Evolutionary conservation across 129 eudicot genomes (phyloP).

Genomic region (Pittosporum tobira): DNA sequence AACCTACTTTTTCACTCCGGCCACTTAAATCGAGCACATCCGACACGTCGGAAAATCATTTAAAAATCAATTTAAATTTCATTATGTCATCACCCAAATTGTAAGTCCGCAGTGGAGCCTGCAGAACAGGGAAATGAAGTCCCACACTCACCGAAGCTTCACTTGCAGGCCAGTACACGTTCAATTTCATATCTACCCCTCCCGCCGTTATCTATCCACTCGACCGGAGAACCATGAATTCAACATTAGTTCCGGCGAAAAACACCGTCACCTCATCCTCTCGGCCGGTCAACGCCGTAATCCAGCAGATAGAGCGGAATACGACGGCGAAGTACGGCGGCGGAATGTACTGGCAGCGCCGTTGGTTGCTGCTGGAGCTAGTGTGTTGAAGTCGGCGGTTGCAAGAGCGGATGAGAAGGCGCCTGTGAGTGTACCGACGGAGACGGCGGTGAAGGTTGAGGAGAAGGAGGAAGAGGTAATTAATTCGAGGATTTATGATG

Average conservation of each 20-base stretch:
- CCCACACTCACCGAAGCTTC: slow-evolving; percentile 34
- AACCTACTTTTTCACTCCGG: not conserved
- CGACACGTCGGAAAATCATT: slow-evolving; percentile 28
- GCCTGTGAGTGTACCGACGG: slow-evolving; percentile 16
- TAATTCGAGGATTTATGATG: slow-evolving; percentile 86
- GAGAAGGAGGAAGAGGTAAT: slow-evolving; percentile 61
- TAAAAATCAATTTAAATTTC: slow-evolving; percentile 4
- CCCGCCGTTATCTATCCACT: not conserved
- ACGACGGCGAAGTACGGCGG: slow-evolving; percentile 23
- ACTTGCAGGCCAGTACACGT: slow-evolving; percentile 13
- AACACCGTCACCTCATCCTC: slow-evolving; percentile 31
- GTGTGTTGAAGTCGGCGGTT: slow-evolving; percentile 52
- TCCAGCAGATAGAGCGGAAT: slow-evolving; percentile 14
- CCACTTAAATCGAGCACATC: slow-evolving; percentile 13
- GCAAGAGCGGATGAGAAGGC: slow-evolving; percentile 71
- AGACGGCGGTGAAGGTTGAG: slow-evolving; percentile 24
- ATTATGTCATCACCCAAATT: too few relatives aligned
- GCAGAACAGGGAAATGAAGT: slow-evolving; percentile 32
- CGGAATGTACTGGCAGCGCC: slow-evolving; percentile 58
- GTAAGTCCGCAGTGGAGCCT: too few relatives aligned
- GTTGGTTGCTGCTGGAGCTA: slow-evolving; percentile 61
- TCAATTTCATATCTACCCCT: slow-evolving; percentile 29
- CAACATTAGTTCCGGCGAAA: slow-evolving; percentile 5
- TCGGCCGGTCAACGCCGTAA: slow-evolving; percentile 20
- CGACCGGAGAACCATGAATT: slow-evolving; percentile 11